A percentile compares a stretch with the other conserved stretches of the same genome.
These are phyloP conservation scores for Tricholoma saponaceum DNA, from an alignment of 768 basidiomycete species.

Conservation along the genomic window DNA sequence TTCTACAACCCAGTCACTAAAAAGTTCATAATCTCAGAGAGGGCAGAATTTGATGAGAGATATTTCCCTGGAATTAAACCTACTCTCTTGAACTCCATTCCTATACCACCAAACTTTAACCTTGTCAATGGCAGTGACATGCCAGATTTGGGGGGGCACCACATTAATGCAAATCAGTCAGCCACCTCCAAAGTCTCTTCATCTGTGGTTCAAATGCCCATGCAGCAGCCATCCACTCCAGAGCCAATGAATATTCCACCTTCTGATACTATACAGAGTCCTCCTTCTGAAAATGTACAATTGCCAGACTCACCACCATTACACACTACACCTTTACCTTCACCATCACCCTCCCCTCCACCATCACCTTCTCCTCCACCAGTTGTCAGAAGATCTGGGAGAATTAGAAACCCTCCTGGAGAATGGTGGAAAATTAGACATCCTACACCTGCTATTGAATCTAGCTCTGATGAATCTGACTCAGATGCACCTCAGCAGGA, in stretches of 20 bases:
- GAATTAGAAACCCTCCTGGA: too few relatives aligned
- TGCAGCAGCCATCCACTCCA: neutral
- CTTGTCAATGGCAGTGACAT: neutral
- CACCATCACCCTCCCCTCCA: too few relatives aligned
- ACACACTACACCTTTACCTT: too few relatives aligned
- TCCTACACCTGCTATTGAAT: neutral
- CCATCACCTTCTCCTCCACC: too few relatives aligned
- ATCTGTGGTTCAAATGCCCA: neutral
- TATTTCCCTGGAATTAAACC: constrained; percentile 21
- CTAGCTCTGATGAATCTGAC: too few relatives aligned
- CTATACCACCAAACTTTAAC: neutral
- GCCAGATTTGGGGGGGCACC: neutral
- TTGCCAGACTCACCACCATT: too few relatives aligned
- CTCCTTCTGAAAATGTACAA: too few relatives aligned
- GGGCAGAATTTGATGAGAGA: constrained; percentile 26
- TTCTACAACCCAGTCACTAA: constrained; percentile 21
- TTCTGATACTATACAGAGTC: too few relatives aligned
- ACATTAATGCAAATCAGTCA: neutral
- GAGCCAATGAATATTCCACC: too few relatives aligned
- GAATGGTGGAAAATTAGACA: constrained; percentile 8
- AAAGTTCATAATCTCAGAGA: constrained; percentile 16
- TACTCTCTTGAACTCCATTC: neutral
- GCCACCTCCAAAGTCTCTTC: neutral
- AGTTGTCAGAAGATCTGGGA: too few relatives aligned
- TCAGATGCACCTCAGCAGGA: too few relatives aligned